phyloP scores from a whole-genome alignment of 2,329 filamentous ascomycete genomes.

The Diplocarpon rosae region DNA sequence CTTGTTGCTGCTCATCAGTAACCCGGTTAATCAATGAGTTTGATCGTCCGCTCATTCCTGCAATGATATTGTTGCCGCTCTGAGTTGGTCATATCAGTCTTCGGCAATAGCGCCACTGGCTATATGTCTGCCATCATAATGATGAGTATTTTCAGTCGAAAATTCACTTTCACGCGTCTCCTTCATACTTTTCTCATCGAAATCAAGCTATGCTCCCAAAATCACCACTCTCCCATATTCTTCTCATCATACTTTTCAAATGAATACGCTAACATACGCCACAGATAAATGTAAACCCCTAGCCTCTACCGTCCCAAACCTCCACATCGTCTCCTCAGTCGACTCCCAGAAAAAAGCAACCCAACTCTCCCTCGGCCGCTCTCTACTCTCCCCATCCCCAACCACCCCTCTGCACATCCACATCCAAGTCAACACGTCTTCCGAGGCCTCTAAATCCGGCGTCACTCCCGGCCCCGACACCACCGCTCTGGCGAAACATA shows the following conservation, averaged over 20 bases:
- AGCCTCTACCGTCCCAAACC: slow-evolving; percentile 70
- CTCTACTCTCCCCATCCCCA: slow-evolving; percentile 37
- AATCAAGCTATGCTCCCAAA: background rate
- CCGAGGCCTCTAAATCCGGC: slow-evolving; percentile 77
- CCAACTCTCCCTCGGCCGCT: slow-evolving; percentile 66
- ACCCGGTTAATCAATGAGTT: no score
- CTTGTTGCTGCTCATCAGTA: no score
- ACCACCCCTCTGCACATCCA: slow-evolving; percentile 44
- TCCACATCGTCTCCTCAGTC: slow-evolving; percentile 86
- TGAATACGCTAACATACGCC: background rate
- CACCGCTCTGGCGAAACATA: slow-evolving; percentile 54
- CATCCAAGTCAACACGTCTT: slow-evolving; percentile 92
- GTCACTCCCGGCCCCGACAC: slow-evolving; percentile 55
- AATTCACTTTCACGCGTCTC: no score
- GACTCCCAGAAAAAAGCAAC: slow-evolving; percentile 82
- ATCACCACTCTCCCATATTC: background rate
- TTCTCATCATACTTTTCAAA: background rate
- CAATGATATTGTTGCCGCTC: no score
- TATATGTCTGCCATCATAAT: no score
- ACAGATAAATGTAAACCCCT: slow-evolving; percentile 84
- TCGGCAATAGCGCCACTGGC: no score
- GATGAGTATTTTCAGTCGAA: no score
- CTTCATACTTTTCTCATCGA: no score
- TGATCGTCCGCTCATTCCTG: no score
- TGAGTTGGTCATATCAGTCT: no score